Evolutionary conservation across 2,329 filamentous ascomycete species (phyloP), one percentile per base, ranked within the genome.

Genomic region (Xylariaceae sp.): DNA sequence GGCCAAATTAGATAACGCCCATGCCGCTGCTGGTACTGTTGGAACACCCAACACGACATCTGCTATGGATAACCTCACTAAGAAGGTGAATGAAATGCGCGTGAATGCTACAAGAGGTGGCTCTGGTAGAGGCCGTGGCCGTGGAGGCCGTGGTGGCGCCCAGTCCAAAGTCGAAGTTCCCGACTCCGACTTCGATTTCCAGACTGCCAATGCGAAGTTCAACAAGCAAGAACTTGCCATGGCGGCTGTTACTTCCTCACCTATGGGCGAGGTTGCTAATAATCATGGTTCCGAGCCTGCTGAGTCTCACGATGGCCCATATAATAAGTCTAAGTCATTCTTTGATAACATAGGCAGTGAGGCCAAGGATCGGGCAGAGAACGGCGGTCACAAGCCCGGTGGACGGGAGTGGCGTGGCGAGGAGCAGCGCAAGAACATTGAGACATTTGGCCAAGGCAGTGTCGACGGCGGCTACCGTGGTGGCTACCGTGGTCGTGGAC

Each of bases 271-370:
- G 51, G 76, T 76, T 2, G 72, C 79, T 0, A 77, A 77, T 37
- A 76, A 74, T 5, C 63, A 72, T 9, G 67, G 67, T 7, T 64
- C 73, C 0, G 74, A 80, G 23, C 72, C 73, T 9, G 62, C 68
- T 11, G 73, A 75, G 15, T 23, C 59, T 1, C 70, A 73, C 15
- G 69, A 71, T 42, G 72, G 75, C 35, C 82, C 85, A 0, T 99
- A 99, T 77, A 93, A 97, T 78, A 96, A 92, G 76, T 82, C 87
- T 4, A 86, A 79, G 2, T 96, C 91, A 1, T 99, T 99, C 80
- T 99, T 99, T 71, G 94, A 99, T 76, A 97, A 99, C 74, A 97
- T 99, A 65, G 96, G 91, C 0, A 96, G 90, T 66, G 94, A 99
- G 73, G 83, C 90, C 63, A 95, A 89, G 74, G 94, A 99, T 65